Percentiles rank a stretch among this genome's conserved stretches.
Evolutionary conservation across 257 asterid species (phyloP).

Genomic region (Solanum ossicruentum): DNA sequence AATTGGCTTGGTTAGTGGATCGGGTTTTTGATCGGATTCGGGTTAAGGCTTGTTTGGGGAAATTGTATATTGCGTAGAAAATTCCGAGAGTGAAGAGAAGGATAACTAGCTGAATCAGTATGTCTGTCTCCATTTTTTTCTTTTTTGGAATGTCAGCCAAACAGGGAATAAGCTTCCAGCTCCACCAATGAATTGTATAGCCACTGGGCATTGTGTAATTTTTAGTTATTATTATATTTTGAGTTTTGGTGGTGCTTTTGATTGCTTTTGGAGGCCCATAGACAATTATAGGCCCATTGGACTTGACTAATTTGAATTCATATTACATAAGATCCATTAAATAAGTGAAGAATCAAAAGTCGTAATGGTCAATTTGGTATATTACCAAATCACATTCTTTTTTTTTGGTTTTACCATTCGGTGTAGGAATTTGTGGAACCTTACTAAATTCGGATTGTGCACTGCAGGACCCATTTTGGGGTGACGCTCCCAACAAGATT

Average conservation of each 20-base stretch:
- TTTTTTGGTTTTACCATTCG: no score
- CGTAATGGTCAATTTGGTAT: neutral
- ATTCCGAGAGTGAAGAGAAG: slow-evolving; percentile 43
- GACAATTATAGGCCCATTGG: neutral
- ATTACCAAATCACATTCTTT: neutral
- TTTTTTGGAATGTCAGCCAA: neutral
- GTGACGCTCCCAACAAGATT: no score
- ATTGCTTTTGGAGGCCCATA: neutral
- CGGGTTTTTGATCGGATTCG: slow-evolving; percentile 53
- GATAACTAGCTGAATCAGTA: slow-evolving; percentile 32
- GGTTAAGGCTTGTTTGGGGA: slow-evolving; percentile 52
- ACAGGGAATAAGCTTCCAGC: neutral
- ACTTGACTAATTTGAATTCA: neutral
- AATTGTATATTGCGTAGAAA: slow-evolving; percentile 42
- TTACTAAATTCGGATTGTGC: no score
- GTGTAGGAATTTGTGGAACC: no score
- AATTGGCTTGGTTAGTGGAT: slow-evolving; percentile 49
- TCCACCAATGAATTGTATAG: neutral
- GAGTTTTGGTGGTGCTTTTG: no score
- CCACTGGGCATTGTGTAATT: neutral
- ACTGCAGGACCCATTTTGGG: no score
- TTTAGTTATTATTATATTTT: neutral
- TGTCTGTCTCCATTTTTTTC: slow-evolving; percentile 31
- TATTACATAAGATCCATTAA: neutral
- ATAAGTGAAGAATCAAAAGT: neutral